A percentile compares a stretch with the other conserved stretches of the same genome.
These are phyloP conservation scores for Irpex rosettiformis DNA, from an alignment of 1,284 basidiomycete species.

Conservation along the genomic window DNA sequence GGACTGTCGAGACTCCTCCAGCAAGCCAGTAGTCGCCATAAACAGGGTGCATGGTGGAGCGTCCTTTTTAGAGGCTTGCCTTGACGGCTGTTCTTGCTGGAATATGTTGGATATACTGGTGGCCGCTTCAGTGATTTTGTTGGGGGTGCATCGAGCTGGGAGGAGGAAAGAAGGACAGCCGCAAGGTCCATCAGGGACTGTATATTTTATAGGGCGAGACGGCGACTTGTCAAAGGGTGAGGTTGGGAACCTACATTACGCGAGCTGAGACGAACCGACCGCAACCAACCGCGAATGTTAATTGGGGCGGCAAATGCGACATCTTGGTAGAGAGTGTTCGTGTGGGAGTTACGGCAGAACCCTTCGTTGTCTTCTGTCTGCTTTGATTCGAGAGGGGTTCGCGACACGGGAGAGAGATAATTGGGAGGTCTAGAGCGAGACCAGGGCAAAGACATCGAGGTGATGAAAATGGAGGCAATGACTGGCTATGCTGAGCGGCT, in stretches of 20 bases:
- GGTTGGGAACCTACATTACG: not conserved
- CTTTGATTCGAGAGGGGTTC: not conserved
- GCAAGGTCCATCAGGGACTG: not conserved
- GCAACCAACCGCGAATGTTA: not conserved
- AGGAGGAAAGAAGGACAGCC: not conserved
- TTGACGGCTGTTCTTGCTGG: not conserved
- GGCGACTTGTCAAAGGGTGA: slow-evolving; percentile 1
- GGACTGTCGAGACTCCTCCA: not conserved
- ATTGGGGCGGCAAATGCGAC: not conserved
- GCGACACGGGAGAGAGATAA: not conserved
- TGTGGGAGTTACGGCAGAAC: not conserved
- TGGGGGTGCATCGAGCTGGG: not conserved
- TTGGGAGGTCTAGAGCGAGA: not conserved
- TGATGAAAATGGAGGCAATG: not conserved
- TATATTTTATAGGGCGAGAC: not conserved
- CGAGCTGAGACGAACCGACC: not conserved
- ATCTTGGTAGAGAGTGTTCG: not conserved
- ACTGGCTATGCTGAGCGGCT: not conserved
- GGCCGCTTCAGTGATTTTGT: not conserved
- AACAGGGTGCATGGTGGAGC: not conserved
- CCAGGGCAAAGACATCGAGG: too few relatives aligned
- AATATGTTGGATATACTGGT: not conserved
- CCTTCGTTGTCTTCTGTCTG: not conserved
- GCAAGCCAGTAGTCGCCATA: not conserved
- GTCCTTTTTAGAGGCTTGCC: not conserved